phyloP scores from a whole-genome alignment of 73 alveolate genomes.

The Paramecium sexaurelia region DNA sequence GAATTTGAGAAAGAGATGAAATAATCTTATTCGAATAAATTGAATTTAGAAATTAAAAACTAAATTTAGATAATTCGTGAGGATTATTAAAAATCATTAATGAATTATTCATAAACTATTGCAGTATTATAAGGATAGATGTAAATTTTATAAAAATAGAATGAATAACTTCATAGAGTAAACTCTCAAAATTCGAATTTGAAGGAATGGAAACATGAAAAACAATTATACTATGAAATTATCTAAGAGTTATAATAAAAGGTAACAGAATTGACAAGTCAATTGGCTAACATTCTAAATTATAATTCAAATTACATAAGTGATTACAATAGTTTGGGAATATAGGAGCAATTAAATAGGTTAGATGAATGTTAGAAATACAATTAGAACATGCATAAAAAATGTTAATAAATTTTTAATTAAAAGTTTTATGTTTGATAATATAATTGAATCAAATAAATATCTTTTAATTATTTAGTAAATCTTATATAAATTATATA shows the following conservation, averaged over 20 bases:
- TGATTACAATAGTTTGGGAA: neutral
- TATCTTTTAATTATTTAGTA: no score
- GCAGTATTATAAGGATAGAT: neutral
- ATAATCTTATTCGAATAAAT: conserved; percentile 27
- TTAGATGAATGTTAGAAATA: neutral
- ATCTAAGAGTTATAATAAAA: neutral
- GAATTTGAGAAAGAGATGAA: conserved; percentile 53
- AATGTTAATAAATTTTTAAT: neutral
- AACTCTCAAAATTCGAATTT: neutral
- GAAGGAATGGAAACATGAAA: neutral
- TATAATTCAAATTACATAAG: neutral
- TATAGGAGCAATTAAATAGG: neutral
- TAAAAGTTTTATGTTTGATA: neutral
- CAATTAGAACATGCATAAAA: neutral
- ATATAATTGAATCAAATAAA: no score
- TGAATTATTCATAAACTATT: neutral
- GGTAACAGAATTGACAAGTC: neutral
- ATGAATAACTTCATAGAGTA: neutral
- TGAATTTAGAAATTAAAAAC: neutral
- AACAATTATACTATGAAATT: neutral
- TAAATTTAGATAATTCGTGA: neutral
- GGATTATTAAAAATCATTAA: neutral
- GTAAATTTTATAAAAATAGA: neutral
- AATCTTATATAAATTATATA: no score
- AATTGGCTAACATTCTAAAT: neutral